Evolutionary conservation across 1,284 basidiomycete species (phyloP).

Genomic region (Puccinia coronata): DNA sequence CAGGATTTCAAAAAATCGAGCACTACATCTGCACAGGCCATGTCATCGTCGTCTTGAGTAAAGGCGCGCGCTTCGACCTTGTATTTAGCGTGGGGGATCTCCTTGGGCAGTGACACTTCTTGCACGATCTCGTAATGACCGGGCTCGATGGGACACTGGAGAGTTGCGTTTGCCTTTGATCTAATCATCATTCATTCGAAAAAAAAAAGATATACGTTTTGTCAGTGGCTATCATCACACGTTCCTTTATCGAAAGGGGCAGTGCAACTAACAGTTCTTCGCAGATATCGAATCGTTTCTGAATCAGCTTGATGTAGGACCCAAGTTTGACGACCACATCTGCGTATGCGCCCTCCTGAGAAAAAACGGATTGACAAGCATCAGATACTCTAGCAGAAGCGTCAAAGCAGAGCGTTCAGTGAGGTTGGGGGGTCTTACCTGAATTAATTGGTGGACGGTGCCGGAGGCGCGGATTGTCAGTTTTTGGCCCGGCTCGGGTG

Average conservation of each 20-base stretch:
- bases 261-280: conserved; percentile 78
- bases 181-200: no score
- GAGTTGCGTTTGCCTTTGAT: conserved; percentile 68
- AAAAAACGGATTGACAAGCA: neutral
- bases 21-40: conserved; percentile 75
- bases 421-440: conserved; percentile 63
- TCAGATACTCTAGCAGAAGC: neutral
- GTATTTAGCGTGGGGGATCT: conserved; percentile 85
- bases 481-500: conserved; percentile 76
- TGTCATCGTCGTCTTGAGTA: conserved; percentile 73
- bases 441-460: conserved; percentile 65
- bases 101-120: conserved; percentile 77
- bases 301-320: conserved; percentile 72
- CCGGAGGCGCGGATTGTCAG: conserved; percentile 77
- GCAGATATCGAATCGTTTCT: conserved; percentile 81
- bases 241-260: neutral
- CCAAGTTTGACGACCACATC: conserved; percentile 86
- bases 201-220: neutral
- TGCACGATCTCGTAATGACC: conserved; percentile 73
- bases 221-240: neutral
- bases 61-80: conserved; percentile 71
- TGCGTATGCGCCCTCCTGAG: conserved; percentile 82
- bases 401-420: neutral
- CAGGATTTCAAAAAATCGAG: conserved; percentile 44
- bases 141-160: conserved; percentile 75